phyloP scores from a whole-genome alignment of 2,329 filamentous ascomycete genomes.

The Pseudogymnoascus sp. region DNA sequence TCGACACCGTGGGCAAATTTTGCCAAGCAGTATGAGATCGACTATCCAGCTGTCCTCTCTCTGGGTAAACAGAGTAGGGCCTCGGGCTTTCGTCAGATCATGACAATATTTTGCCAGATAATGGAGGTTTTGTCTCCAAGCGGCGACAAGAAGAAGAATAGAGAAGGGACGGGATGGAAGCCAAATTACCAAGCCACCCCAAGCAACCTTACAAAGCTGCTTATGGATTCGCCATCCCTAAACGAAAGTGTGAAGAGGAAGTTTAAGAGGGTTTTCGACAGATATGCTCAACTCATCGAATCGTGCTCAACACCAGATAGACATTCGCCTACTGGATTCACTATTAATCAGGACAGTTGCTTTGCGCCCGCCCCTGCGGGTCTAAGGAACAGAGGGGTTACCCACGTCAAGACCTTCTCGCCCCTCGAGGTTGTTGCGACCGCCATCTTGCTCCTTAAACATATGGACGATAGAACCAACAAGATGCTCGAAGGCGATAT shows the following conservation, averaged over 20 bases:
- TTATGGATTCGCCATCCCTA: slow-evolving; percentile 25
- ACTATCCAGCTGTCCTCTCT: slow-evolving; percentile 31
- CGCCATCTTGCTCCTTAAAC: slow-evolving; percentile 27
- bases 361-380: slow-evolving; percentile 26
- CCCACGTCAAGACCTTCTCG: slow-evolving; percentile 30
- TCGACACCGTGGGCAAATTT: slow-evolving; percentile 40
- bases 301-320: slow-evolving; percentile 23
- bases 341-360: slow-evolving; percentile 22
- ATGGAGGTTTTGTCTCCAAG: slow-evolving; percentile 22
- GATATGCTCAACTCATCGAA: slow-evolving; percentile 27
- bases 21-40: slow-evolving; percentile 35
- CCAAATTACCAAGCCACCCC: slow-evolving; percentile 28
- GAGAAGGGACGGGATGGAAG: slow-evolving; percentile 14
- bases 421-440: slow-evolving; percentile 31
- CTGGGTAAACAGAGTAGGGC: slow-evolving; percentile 26
- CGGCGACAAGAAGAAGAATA: slow-evolving; percentile 11
- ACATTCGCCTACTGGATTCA: slow-evolving; percentile 13
- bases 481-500: slow-evolving; percentile 29
- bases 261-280: slow-evolving; percentile 28
- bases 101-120: slow-evolving; percentile 32
- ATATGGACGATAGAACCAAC: slow-evolving; percentile 25
- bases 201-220: slow-evolving; percentile 25
- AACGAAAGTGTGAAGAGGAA: slow-evolving; percentile 24
- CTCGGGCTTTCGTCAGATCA: slow-evolving; percentile 29
- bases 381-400: slow-evolving; percentile 20